Conservation (phyloP, 805 yeast species). For the Wickerhamiella allomyrinae region DNA sequence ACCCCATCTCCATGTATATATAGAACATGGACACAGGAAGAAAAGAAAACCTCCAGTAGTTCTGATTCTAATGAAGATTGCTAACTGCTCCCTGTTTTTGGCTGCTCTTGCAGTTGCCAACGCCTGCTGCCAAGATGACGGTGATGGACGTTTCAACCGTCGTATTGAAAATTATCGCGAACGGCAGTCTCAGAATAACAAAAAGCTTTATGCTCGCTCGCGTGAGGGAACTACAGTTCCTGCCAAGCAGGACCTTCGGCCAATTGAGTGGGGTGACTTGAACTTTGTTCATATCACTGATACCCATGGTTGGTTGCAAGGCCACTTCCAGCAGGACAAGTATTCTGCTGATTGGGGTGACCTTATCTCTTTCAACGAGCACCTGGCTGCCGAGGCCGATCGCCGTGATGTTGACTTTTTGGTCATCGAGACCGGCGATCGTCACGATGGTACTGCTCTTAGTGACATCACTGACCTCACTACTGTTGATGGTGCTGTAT, state of each 20-base stretch:
- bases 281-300: constrained; percentile 88
- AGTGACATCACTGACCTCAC: constrained; percentile 66
- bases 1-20: no score
- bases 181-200: background rate
- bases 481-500: constrained; percentile 48
- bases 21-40: no score
- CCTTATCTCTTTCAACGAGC: constrained; percentile 50
- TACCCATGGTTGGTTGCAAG: constrained; percentile 72
- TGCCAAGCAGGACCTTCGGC: background rate
- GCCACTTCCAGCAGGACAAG: constrained; percentile 21
- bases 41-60: no score
- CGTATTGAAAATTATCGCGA: constrained; percentile 6
- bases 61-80: background rate
- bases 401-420: constrained; percentile 45
- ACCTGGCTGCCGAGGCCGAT: constrained; percentile 34
- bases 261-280: constrained; percentile 30
- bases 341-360: constrained; percentile 91
- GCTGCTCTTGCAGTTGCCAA: background rate
- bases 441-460: constrained; percentile 88
- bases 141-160: constrained; percentile 10
- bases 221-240: constrained; percentile 6
- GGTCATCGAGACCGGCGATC: constrained; percentile 79
- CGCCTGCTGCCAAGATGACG: constrained; percentile 7
- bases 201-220: constrained; percentile 2
- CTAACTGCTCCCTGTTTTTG: background rate